These are phyloP conservation scores for Sabuloglossum arenarium DNA, from an alignment of 495 filamentous ascomycete species.

Conservation along the genomic window DNA sequence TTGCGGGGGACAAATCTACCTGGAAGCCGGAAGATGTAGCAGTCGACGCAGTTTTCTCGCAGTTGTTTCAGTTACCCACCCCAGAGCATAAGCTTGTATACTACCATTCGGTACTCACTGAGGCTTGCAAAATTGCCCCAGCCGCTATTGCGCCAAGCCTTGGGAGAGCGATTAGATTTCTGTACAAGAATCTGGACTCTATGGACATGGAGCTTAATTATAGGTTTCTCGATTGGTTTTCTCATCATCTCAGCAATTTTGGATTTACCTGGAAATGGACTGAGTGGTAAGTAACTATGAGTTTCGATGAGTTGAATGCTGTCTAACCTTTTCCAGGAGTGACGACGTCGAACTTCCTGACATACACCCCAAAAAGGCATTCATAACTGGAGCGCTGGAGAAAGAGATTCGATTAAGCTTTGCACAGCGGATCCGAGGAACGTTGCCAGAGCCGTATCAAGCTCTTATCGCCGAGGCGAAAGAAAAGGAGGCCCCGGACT, in stretches of 20 bases:
- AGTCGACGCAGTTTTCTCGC: conserved; percentile 91
- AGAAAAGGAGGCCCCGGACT: conserved; percentile 82
- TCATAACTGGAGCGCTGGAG: conserved; percentile 75
- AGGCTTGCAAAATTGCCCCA: conserved; percentile 85
- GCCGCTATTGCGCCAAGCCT: conserved; percentile 90
- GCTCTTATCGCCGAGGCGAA: conserved; percentile 63
- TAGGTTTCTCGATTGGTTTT: conserved; percentile 93
- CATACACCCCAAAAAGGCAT: conserved; percentile 74
- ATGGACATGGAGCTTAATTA: conserved; percentile 76
- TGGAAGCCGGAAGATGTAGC: conserved; percentile 99
- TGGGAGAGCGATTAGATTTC: conserved; percentile 77
- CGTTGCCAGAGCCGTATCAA: conserved; percentile 70
- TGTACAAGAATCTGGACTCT: conserved; percentile 57
- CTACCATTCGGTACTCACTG: conserved; percentile 85
- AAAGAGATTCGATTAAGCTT: conserved; percentile 96
- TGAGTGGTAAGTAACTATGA: conserved; percentile 46
- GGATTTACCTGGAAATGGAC: conserved; percentile 99
- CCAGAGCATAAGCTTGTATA: conserved; percentile 91
- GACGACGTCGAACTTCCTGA: conserved; percentile 61
- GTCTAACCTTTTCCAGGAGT: conserved; percentile 25
- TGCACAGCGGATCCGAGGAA: conserved; percentile 85
- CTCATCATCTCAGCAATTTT: conserved; percentile 95
- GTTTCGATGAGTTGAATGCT: background rate
- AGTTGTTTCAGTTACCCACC: conserved; percentile 68
- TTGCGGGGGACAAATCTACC: conserved; percentile 40